These are phyloP conservation scores for Vitis hybrid DNA, from an alignment of 177 flowering plant species.

Conservation along the genomic window DNA sequence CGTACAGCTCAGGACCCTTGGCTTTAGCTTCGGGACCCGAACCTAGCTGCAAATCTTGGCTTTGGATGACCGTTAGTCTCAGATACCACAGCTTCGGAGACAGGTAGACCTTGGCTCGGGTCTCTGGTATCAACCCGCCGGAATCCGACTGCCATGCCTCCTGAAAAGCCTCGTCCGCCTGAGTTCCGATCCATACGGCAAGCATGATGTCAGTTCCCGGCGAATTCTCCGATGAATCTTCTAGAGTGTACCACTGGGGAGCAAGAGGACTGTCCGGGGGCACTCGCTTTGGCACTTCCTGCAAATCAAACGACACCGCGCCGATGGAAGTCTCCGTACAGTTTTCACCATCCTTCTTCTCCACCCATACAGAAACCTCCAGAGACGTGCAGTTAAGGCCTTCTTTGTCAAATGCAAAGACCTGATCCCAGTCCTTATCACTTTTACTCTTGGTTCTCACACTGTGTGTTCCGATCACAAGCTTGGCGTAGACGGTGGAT, in stretches of 20 bases:
- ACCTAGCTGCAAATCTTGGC: constrained; percentile 84
- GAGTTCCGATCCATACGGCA: constrained; percentile 97
- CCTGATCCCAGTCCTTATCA: constrained; percentile 85
- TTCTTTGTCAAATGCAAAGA: constrained; percentile 84
- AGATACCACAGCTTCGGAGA: constrained; percentile 98
- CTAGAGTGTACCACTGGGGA: constrained; percentile 94
- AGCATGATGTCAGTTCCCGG: constrained; percentile 76
- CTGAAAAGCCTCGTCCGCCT: constrained; percentile 92
- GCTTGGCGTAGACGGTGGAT: constrained; percentile 49
- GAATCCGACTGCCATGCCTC: constrained; percentile 99
- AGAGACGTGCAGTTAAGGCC: constrained; percentile 67
- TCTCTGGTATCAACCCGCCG: constrained; percentile 76
- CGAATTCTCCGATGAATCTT: constrained; percentile 43
- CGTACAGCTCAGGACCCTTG: constrained; percentile 58
- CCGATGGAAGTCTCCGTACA: constrained; percentile 49
- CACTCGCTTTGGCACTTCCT: constrained; percentile 83
- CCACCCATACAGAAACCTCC: constrained; percentile 69
- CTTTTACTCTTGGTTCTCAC: constrained; percentile 53
- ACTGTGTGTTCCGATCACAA: constrained; percentile 79
- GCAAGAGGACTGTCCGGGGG: constrained; percentile 98
- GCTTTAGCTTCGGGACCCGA: constrained; percentile 50
- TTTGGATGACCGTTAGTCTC: constrained; percentile 91
- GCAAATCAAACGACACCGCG: constrained; percentile 79
- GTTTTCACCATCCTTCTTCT: constrained; percentile 29
- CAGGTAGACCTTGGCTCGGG: constrained; percentile 87